phyloP scores from a whole-genome alignment of 2,329 filamentous ascomycete species.

The Alternaria tenuissima region DNA sequence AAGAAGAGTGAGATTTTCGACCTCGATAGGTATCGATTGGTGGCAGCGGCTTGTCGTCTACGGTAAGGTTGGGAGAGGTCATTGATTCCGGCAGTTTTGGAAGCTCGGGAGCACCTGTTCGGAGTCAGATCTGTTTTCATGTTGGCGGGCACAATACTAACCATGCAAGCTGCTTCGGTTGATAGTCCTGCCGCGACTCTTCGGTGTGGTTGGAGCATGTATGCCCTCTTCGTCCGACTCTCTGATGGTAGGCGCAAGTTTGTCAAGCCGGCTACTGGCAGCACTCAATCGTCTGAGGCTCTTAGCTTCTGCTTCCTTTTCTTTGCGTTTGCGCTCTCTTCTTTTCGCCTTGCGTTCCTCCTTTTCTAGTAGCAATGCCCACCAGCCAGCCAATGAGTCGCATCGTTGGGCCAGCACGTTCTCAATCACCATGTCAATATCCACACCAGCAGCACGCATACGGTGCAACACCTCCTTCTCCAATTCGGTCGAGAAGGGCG shows the following conservation, averaged over 20 bases:
- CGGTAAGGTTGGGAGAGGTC: slow-evolving; percentile 50
- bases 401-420: slow-evolving; percentile 90
- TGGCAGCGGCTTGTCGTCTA: slow-evolving; percentile 63
- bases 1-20: slow-evolving; percentile 79
- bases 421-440: slow-evolving; percentile 93
- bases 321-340: slow-evolving; percentile 81
- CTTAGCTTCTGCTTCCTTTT: slow-evolving; percentile 82
- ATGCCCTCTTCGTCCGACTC: slow-evolving; percentile 80
- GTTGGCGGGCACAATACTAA: slow-evolving; percentile 22
- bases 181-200: slow-evolving; percentile 78
- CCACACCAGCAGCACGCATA: slow-evolving; percentile 92
- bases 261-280: slow-evolving; percentile 85
- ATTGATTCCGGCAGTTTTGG: slow-evolving; percentile 75
- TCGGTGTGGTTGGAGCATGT: slow-evolving; percentile 64
- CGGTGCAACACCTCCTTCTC: slow-evolving; percentile 92
- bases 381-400: slow-evolving; percentile 93
- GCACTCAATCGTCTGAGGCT: slow-evolving; percentile 84
- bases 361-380: slow-evolving; percentile 92
- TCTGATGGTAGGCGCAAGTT: slow-evolving; percentile 77
- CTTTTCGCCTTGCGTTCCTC: slow-evolving; percentile 86
- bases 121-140: slow-evolving; percentile 40
- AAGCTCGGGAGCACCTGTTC: slow-evolving; percentile 69
- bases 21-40: slow-evolving; percentile 82
- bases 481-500: slow-evolving; percentile 83
- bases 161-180: slow-evolving; percentile 68